phyloP scores from a whole-genome alignment of 768 basidiomycete genomes.

The Exsudoporus frostii region DNA sequence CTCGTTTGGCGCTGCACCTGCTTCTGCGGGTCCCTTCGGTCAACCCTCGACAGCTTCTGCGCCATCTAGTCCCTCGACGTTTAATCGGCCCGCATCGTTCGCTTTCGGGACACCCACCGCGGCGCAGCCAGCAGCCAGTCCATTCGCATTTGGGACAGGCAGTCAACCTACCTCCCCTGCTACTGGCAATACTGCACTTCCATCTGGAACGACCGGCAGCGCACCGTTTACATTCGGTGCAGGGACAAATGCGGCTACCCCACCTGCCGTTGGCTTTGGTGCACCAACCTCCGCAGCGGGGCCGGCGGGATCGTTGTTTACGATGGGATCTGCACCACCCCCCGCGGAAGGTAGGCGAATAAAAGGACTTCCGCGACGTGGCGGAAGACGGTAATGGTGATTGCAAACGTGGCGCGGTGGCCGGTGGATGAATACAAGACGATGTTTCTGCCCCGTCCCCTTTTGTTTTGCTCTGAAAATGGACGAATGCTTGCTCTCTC shows the following conservation, averaged over 20 bases:
- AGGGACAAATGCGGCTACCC: constrained; percentile 30
- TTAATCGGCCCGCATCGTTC: constrained; percentile 46
- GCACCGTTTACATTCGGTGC: constrained; percentile 39
- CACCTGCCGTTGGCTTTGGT: constrained; percentile 41
- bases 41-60: constrained; percentile 43
- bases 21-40: constrained; percentile 41
- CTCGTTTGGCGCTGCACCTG: constrained; percentile 41
- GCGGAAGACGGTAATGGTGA: constrained; percentile 25
- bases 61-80: constrained; percentile 58
- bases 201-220: constrained; percentile 26
- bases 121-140: constrained; percentile 30
- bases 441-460: constrained; percentile 2
- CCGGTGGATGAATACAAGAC: constrained; percentile 9
- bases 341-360: constrained; percentile 42
- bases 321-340: constrained; percentile 56
- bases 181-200: constrained; percentile 34
- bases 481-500: constrained; percentile 8
- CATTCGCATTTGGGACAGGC: constrained; percentile 50
- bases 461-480: constrained; percentile 11
- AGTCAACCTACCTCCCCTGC: constrained; percentile 62
- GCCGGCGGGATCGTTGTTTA: constrained; percentile 41
- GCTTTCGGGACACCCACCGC: constrained; percentile 42
- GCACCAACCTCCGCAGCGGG: constrained; percentile 35
- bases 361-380: constrained; percentile 53
- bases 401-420: constrained; percentile 8